These are phyloP conservation scores for Neoascochyta sp. DNA, from an alignment of 2,329 filamentous ascomycete species.

Conservation along the genomic window DNA sequence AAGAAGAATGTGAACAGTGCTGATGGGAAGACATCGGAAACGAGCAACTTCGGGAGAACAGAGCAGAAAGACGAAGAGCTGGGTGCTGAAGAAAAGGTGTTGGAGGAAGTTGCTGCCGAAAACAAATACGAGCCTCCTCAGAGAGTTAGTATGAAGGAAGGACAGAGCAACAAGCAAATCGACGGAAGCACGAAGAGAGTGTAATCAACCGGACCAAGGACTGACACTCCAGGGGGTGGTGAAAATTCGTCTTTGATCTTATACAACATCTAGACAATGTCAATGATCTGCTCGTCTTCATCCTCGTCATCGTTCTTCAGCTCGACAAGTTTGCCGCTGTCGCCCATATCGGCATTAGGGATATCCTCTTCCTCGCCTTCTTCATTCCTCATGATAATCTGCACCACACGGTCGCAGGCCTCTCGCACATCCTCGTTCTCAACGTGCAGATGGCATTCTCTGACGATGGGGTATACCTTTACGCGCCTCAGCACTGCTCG, in stretches of 20 bases:
- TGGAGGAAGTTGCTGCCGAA: conserved; percentile 30
- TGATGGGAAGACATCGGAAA: conserved; percentile 38
- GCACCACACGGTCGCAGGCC: conserved; percentile 82
- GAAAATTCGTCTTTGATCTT: too few species aligned
- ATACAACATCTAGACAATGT: conserved; percentile 22
- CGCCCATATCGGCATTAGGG: conserved; percentile 19
- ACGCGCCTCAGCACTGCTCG: conserved; percentile 70
- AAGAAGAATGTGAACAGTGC: conserved; percentile 42
- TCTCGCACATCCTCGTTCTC: conserved; percentile 77
- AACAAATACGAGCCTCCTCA: conserved; percentile 23
- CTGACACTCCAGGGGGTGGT: too few species aligned
- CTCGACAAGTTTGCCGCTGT: conserved; percentile 25
- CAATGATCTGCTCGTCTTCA: conserved; percentile 38
- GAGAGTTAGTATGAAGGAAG: too few species aligned
- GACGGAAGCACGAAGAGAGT: too few species aligned
- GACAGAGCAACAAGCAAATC: too few species aligned
- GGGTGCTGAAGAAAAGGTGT: conserved; percentile 16
- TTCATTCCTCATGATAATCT: conserved; percentile 81
- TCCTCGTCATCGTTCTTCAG: conserved; percentile 31
- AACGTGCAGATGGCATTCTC: conserved; percentile 77
- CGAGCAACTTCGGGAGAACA: conserved; percentile 7
- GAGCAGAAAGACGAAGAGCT: conserved; percentile 18
- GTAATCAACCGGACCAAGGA: too few species aligned
- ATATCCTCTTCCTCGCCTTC: conserved; percentile 53
- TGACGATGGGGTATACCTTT: conserved; percentile 83